Evolutionary conservation across 2,329 filamentous ascomycete genomes (phyloP).

Genomic region (Colletotrichum tropicicola): DNA sequence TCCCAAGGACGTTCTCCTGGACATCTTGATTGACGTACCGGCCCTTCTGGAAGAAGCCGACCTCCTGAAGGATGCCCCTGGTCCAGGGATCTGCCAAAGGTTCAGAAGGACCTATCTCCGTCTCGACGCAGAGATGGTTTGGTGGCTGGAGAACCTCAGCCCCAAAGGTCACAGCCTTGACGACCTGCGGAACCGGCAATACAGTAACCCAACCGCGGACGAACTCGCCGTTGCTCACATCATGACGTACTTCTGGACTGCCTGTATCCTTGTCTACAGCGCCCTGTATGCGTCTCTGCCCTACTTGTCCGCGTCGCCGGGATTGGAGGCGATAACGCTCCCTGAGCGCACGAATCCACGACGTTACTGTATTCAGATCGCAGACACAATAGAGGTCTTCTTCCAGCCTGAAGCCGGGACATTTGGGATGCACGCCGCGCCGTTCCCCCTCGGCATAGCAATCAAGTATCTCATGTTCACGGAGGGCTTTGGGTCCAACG

Average conservation of each 20-base stretch:
- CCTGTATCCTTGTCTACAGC: conserved; percentile 18
- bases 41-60: conserved; percentile 38
- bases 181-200: neutral
- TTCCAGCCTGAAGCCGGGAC: conserved; percentile 11
- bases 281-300: neutral
- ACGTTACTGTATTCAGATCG: conserved; percentile 20
- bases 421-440: conserved; percentile 9
- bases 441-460: conserved; percentile 21
- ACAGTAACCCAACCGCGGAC: neutral
- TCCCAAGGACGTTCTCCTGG: conserved; percentile 39
- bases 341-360: neutral
- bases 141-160: conserved; percentile 9
- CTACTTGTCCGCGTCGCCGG: too few species aligned
- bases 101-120: conserved; percentile 6
- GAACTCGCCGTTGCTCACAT: conserved; percentile 14
- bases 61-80: conserved; percentile 30
- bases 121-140: neutral
- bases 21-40: conserved; percentile 39
- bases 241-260: conserved; percentile 15
- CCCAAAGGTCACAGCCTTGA: neutral
- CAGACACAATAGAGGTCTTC: conserved; percentile 20
- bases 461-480: conserved; percentile 18
- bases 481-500: neutral
- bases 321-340: neutral
- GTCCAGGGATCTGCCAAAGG: neutral